Percentiles rank a stretch among this genome's conserved stretches.
These are phyloP conservation scores for Chamaecyparis obtusa DNA, from an alignment of 75 land plant genomes.

Conservation along the genomic window DNA sequence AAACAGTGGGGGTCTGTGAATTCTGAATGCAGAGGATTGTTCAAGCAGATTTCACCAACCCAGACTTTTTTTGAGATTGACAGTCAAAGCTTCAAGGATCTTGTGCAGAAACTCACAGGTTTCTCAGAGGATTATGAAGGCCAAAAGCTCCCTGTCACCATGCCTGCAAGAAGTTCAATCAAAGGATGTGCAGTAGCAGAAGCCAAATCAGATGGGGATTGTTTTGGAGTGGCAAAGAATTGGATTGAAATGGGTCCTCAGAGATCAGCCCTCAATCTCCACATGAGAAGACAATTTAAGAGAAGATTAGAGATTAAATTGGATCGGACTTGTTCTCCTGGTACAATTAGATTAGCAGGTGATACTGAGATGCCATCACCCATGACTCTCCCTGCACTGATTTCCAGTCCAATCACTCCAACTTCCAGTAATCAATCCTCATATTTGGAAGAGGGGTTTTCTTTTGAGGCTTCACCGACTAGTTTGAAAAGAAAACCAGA, in stretches of 20 bases:
- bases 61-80: slow-evolving; percentile 40
- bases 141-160: slow-evolving; percentile 21
- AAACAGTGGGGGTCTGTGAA: neutral
- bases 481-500: neutral
- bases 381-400: neutral
- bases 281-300: neutral
- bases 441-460: neutral
- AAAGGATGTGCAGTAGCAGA: neutral
- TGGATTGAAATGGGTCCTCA: neutral
- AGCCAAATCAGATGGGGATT: neutral
- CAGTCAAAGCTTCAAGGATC: slow-evolving; percentile 25
- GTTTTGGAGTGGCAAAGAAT: neutral
- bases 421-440: neutral
- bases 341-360: neutral
- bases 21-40: neutral
- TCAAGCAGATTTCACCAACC: neutral
- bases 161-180: slow-evolving; percentile 14
- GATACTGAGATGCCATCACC: neutral
- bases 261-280: slow-evolving; percentile 3
- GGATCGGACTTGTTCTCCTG: neutral
- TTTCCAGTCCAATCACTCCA: neutral
- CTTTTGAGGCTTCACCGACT: neutral
- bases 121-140: slow-evolving; percentile 14
- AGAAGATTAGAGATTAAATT: slow-evolving; percentile 2
- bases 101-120: slow-evolving; percentile 42